Conservation (phyloP, 2,329 filamentous ascomycete genomes). For the Diatrype stigma region DNA sequence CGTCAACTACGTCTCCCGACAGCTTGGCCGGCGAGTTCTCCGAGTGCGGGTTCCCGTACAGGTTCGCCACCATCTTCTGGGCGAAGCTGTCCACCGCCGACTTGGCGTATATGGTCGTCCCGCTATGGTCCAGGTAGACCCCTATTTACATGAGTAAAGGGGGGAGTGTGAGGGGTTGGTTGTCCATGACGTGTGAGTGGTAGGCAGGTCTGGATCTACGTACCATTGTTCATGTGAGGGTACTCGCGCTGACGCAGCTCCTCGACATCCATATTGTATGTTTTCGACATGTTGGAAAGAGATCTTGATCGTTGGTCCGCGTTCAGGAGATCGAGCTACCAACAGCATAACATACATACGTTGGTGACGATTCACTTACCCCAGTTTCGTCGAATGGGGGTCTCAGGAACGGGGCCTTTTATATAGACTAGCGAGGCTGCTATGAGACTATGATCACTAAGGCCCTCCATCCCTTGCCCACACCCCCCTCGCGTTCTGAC, state of each 20-base stretch:
- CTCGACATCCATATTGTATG: slow-evolving; percentile 32
- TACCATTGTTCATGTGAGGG: slow-evolving; percentile 39
- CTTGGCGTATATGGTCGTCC: slow-evolving; percentile 53
- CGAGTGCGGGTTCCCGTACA: slow-evolving; percentile 69
- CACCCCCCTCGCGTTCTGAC: background rate
- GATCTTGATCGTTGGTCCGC: slow-evolving; percentile 12
- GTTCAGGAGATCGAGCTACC: background rate
- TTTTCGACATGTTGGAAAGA: slow-evolving; percentile 17
- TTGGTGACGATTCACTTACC: background rate
- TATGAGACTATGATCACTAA: background rate
- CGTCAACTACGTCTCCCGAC: slow-evolving; percentile 54
- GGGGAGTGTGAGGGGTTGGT: background rate
- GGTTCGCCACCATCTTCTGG: slow-evolving; percentile 47
- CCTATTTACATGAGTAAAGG: slow-evolving; percentile 21
- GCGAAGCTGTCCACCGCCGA: slow-evolving; percentile 55
- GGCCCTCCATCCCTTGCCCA: background rate
- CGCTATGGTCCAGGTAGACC: slow-evolving; percentile 56
- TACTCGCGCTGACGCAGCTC: slow-evolving; percentile 35
- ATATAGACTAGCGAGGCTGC: background rate
- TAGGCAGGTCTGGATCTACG: slow-evolving; percentile 2
- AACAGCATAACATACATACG: background rate
- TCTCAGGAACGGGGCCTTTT: background rate
- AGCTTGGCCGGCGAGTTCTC: slow-evolving; percentile 55
- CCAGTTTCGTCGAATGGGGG: background rate
- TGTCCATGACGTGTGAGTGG: no score